phyloP scores from a whole-genome alignment of 192 early-diverging fungal genomes.

The Linnemannia elongata region DNA sequence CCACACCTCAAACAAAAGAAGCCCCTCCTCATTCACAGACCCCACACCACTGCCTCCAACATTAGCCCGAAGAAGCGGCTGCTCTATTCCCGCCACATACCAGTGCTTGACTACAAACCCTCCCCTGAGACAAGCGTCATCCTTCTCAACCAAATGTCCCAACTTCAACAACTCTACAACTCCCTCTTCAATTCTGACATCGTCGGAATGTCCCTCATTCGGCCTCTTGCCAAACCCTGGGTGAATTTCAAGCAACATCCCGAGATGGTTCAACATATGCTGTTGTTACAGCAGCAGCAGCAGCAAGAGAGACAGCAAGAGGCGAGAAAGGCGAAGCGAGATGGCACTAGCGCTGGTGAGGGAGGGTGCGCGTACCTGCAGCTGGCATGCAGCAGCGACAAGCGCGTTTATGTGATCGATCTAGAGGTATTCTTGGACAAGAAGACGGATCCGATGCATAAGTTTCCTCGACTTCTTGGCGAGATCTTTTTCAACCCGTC shows the following conservation, averaged over 20 bases:
- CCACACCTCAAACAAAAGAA: not conserved
- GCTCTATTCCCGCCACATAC: not conserved
- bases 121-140: not conserved
- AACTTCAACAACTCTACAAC: not conserved
- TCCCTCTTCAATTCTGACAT: not conserved
- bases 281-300: no score
- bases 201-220: not conserved
- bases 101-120: not conserved
- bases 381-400: not conserved
- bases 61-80: not conserved
- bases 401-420: not conserved
- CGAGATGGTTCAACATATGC: no score
- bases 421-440: not conserved
- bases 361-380: not conserved
- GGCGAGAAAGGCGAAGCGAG: not conserved
- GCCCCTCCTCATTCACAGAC: not conserved
- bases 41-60: not conserved
- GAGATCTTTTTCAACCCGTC: not conserved
- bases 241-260: not conserved
- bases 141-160: not conserved
- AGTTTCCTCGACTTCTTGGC: not conserved
- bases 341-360: not conserved
- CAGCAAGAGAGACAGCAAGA: not conserved
- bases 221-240: not conserved
- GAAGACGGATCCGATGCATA: not conserved